Base-by-base conservation (phyloP, 1,284 basidiomycete genomes). In the Phellopilus nigrolimitatus region DNA sequence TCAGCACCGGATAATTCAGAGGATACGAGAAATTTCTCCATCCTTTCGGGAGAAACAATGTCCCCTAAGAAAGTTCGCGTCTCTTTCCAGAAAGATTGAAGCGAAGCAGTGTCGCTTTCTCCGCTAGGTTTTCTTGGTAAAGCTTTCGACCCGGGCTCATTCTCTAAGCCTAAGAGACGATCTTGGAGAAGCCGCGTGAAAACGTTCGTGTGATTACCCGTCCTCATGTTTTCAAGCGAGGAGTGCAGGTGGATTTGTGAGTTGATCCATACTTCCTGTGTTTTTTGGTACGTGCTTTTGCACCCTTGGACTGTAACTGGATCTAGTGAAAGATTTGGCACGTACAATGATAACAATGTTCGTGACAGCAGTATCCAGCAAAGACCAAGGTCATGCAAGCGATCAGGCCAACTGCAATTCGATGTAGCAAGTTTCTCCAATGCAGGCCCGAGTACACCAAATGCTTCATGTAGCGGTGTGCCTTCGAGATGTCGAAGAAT, bases 281-380 rank as follows among this genome's bases (percentile, higher is more conserved):
- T 24, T 3, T 36, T 24, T 13, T 9, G n/a, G 15, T 49, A 49
- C 17, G 37, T 30, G 4, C 24, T 66, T 0, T 75, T 71, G 31
- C 78, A 80, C 40, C 74, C 75, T 46, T 84, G 76, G 28, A 87
- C 76, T 15, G 83, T 82, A 12, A 87, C 81, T 7, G 95, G 95
- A 65, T 99, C 97, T 48, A 98, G 70, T 1, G 95, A 92, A 3
- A 84, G 71, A 62, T 91, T 80, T 0, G 97, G 94, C 42, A 98
- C 75, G 63, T 88, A 89, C n/a, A 95, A 73, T 1, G 81, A 71
- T 13, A 91, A 63, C 25, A 90, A 66, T 47, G 79, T 60, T 25
- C 72, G 71, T 41, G 83, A 79, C 24, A 91, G 63, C 0, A 74
- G 76, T 37, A 94, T 70, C 83, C 85, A 97, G 41, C 69, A 78